A percentile compares a stretch with the other conserved stretches of the same genome.
These are phyloP conservation scores for Corymbia maculata DNA, from an alignment of 345 rosid genomes.

Conservation along the genomic window DNA sequence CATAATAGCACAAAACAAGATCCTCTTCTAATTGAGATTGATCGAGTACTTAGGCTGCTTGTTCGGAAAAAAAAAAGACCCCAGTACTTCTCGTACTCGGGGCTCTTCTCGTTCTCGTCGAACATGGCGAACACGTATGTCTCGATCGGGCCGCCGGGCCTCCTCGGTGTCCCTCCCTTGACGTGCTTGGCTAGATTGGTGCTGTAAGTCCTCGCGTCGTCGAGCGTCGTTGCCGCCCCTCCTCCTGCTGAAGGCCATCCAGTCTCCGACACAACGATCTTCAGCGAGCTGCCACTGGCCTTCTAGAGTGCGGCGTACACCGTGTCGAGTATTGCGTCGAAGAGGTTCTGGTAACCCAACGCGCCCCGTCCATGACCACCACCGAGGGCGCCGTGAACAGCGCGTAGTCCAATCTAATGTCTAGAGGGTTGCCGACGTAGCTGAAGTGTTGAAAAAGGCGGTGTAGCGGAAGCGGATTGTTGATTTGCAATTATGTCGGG, in stretches of 20 bases:
- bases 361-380: conserved; percentile 3
- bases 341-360: conserved; percentile 30
- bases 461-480: no score
- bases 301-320: conserved; percentile 46
- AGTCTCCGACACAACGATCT: conserved; percentile 47
- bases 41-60: conserved; percentile 35
- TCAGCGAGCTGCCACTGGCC: conserved; percentile 28
- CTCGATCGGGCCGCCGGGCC: conserved; percentile 34
- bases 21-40: conserved; percentile 18
- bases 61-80: conserved; percentile 40
- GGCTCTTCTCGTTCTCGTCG: conserved; percentile 40
- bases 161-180: conserved; percentile 35
- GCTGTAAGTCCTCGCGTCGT: conserved; percentile 43
- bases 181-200: conserved; percentile 46
- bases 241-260: conserved; percentile 65
- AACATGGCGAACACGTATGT: conserved; percentile 59
- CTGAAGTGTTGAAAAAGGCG: no score
- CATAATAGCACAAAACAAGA: not conserved
- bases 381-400: conserved; percentile 10
- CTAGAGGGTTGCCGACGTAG: not conserved
- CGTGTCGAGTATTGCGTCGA: conserved; percentile 44
- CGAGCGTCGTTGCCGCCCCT: conserved; percentile 18
- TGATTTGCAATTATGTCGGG: no score
- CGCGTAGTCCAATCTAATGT: conserved; percentile 25
- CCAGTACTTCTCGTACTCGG: conserved; percentile 38